Conservation (phyloP, 2,329 filamentous ascomycete genomes). For the Chalaropsis ovoidea region DNA sequence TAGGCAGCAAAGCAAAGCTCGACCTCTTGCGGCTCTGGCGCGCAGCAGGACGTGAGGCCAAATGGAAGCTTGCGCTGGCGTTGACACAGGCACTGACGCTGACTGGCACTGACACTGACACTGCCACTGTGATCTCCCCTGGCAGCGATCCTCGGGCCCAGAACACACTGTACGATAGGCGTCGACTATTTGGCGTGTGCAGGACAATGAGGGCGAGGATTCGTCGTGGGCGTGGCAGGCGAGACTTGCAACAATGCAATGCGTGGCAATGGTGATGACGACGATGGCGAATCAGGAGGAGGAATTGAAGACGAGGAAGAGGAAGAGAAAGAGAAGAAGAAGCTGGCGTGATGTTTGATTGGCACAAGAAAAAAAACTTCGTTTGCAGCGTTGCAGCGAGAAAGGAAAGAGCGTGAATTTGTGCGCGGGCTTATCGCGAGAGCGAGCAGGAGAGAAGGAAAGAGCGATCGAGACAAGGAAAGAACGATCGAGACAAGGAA, state of each 20-base stretch:
- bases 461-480: neutral
- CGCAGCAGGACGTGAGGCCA: neutral
- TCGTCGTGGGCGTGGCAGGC: neutral
- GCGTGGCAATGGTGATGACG: neutral
- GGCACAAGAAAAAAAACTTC: neutral
- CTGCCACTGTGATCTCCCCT: constrained; percentile 2
- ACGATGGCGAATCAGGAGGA: neutral
- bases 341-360: neutral
- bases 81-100: neutral
- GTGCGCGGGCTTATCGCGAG: constrained; percentile 13
- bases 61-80: neutral
- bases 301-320: neutral
- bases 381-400: neutral
- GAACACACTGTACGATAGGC: neutral
- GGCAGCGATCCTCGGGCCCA: neutral
- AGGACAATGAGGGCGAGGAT: neutral
- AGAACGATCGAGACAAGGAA: neutral
- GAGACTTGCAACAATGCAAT: neutral
- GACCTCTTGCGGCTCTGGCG: neutral
- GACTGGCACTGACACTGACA: neutral
- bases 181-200: neutral
- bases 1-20: neutral
- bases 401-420: constrained; percentile 13
- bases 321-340: neutral
- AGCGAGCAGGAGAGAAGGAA: neutral